phyloP scores from a whole-genome alignment of 1,284 basidiomycete genomes.

The Puccinia sorghi region DNA sequence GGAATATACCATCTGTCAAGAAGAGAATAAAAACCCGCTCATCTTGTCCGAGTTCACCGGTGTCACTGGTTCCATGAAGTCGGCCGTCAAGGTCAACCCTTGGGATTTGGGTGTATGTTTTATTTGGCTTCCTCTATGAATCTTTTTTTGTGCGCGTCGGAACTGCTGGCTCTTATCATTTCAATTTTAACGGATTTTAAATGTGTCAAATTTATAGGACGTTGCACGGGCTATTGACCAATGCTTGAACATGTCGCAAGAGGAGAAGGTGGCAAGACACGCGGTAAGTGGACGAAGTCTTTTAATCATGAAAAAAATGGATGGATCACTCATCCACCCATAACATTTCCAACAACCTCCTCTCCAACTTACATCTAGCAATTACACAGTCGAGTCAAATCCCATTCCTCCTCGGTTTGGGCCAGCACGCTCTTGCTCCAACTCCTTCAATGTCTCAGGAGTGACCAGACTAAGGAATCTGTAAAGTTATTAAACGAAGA shows the following conservation, averaged over 20 bases:
- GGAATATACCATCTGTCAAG: constrained; percentile 94
- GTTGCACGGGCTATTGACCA: constrained; percentile 92
- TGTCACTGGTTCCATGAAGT: constrained; percentile 80
- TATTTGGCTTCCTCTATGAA: background rate
- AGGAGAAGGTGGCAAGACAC: constrained; percentile 78
- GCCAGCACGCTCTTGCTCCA: constrained; percentile 85
- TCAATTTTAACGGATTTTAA: constrained; percentile 24
- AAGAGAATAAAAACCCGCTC: constrained; percentile 75
- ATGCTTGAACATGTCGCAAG: constrained; percentile 76
- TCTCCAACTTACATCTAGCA: constrained; percentile 53
- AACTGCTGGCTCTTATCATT: constrained; percentile 51
- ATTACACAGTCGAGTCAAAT: constrained; percentile 82
- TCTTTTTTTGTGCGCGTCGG: background rate
- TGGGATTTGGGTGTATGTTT: constrained; percentile 77
- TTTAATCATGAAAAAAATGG: background rate
- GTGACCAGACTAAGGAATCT: constrained; percentile 77
- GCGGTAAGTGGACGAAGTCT: constrained; percentile 57
- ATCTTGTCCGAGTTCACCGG: constrained; percentile 98
- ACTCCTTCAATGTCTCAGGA: constrained; percentile 77
- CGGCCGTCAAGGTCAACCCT: constrained; percentile 71
- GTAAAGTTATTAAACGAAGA: constrained; percentile 79
- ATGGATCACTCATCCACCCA: background rate
- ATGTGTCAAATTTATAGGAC: constrained; percentile 63
- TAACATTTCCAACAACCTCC: background rate
- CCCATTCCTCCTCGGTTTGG: constrained; percentile 95